phyloP scores from a whole-genome alignment of 2,329 filamentous ascomycete species.

The Aspergillus phoenicis region DNA sequence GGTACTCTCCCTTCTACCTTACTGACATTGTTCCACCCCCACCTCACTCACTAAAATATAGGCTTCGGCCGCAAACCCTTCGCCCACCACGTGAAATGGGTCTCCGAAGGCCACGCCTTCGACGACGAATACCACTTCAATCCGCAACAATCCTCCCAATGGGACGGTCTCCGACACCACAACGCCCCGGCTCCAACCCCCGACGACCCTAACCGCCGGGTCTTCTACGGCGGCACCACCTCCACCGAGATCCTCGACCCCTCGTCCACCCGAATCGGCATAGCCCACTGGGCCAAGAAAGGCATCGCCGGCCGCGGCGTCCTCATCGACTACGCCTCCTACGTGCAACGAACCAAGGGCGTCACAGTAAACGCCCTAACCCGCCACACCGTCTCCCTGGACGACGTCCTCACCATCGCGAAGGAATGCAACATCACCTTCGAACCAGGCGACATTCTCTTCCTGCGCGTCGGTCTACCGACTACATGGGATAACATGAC shows the following conservation, averaged over 20 bases:
- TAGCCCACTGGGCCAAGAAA: constrained; percentile 43
- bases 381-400: constrained; percentile 37
- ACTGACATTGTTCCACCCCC: no score
- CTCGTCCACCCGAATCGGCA: constrained; percentile 36
- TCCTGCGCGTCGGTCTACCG: constrained; percentile 41
- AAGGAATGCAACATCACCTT: constrained; percentile 40
- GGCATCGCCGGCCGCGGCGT: constrained; percentile 46
- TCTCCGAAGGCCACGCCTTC: constrained; percentile 47
- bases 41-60: constrained; percentile 19
- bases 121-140: constrained; percentile 58
- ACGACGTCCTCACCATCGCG: constrained; percentile 40
- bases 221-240: constrained; percentile 43
- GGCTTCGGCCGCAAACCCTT: constrained; percentile 57
- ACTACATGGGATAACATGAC: constrained; percentile 39
- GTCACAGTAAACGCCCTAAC: constrained; percentile 36
- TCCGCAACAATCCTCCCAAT: constrained; percentile 57
- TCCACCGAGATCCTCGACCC: constrained; percentile 38
- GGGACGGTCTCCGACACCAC: constrained; percentile 57
- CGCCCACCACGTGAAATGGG: constrained; percentile 55
- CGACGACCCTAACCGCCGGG: constrained; percentile 30
- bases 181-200: constrained; percentile 46
- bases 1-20: constrained; percentile 21
- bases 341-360: constrained; percentile 34
- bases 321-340: constrained; percentile 43
- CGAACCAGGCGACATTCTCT: constrained; percentile 42